Evolutionary conservation across 2,329 filamentous ascomycete species (phyloP), one percentile per base, ranked within the genome.

Genomic region (Metarhizium album): DNA sequence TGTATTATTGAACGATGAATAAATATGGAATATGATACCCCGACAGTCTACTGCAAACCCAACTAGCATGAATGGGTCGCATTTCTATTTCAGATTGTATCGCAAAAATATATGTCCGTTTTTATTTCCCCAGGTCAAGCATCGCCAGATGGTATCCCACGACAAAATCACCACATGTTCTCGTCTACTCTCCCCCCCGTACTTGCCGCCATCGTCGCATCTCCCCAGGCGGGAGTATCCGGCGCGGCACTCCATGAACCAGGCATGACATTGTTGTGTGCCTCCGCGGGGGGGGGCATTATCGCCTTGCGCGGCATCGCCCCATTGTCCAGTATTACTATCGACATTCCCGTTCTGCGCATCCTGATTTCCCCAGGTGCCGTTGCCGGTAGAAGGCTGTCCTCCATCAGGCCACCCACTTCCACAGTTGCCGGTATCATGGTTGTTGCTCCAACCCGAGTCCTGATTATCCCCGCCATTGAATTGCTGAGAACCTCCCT

Each of bases 261-360:
- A 13, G 67, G 67, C 63, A 67, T 66, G 29, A 64, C 57, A 29
- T 63, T 66, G 51, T 54, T 43, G 40, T 43, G 40, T 9, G 46
- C 29, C 9, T 51, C 40, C 2, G 22, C 40, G 8, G 29, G 20
- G 2, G n/a, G 48, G 14, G 11, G 43, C 22, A 20, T 54, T 33
- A 35, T 29, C 35, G 37, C 11, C 24, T 14, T 31, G 11, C 16
- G 24, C 16, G 2, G 23, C 13, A 31, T 31, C 27, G 16, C 13
- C 18, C 40, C 40, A 43, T 18, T 23, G 4, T 14, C 2, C 20
- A 5, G 4, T 8, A 13, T 23, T 43, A 7, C 13, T 13, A 16
- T 5, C 16, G 20, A n/a, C n/a, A n/a, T 9, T n/a, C 5, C 3
- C 22, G 11, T 24, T 43, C 14, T 43, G 40, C 40, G 40, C 22